These are phyloP conservation scores for Dactylellina haptotyla DNA, from an alignment of 2,329 filamentous ascomycete species.

Conservation along the genomic window DNA sequence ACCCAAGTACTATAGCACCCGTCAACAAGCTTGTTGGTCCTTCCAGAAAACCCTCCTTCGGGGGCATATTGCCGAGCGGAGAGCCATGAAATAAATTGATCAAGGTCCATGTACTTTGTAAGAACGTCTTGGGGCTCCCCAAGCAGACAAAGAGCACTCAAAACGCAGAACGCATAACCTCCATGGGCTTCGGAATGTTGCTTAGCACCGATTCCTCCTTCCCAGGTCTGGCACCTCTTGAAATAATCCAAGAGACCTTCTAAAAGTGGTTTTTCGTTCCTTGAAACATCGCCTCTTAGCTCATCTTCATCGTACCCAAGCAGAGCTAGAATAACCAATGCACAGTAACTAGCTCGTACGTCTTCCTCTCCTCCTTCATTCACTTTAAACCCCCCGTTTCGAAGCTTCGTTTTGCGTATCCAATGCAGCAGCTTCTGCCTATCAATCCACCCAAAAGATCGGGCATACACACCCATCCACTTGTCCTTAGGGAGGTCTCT, in stretches of 20 bases:
- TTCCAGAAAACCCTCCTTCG: conserved; percentile 90
- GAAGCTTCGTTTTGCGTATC: conserved; percentile 85
- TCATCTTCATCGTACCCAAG: conserved; percentile 64
- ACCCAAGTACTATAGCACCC: conserved; percentile 99
- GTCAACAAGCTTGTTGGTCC: conserved; percentile 97
- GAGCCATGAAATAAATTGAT: conserved; percentile 83
- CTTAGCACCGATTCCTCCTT: conserved; percentile 88
- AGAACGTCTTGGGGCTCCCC: conserved; percentile 72
- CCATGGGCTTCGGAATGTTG: conserved; percentile 91
- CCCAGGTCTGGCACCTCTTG: conserved; percentile 77
- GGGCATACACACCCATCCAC: conserved; percentile 69
- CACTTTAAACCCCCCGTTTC: conserved; percentile 89
- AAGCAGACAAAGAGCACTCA: conserved; percentile 87
- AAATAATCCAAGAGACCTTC: conserved; percentile 60
- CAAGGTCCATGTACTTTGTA: conserved; percentile 71
- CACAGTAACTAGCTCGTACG: conserved; percentile 91
- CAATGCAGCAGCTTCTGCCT: conserved; percentile 89
- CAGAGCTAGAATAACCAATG: conserved; percentile 82
- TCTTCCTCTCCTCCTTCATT: conserved; percentile 88
- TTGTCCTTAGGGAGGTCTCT: conserved; percentile 63
- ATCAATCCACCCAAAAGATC: conserved; percentile 68
- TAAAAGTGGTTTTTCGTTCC: conserved; percentile 42
- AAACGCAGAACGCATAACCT: conserved; percentile 92
- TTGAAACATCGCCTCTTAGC: conserved; percentile 21
- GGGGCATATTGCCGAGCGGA: conserved; percentile 88